These are phyloP conservation scores for Ophiostoma ulmi DNA, from an alignment of 2,329 filamentous ascomycete genomes.

Conservation along the genomic window DNA sequence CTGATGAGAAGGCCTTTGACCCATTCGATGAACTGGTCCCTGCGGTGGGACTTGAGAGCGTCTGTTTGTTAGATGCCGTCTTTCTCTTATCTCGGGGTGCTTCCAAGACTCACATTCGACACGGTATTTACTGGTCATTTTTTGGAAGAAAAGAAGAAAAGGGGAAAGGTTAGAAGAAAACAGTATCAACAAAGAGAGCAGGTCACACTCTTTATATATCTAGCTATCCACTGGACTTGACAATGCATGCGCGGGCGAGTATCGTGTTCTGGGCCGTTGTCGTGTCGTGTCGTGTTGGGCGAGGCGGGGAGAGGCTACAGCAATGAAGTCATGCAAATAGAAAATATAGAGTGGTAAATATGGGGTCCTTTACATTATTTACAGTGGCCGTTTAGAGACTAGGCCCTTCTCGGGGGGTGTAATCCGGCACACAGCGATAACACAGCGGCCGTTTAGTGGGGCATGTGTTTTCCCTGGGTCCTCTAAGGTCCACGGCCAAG, in stretches of 20 bases:
- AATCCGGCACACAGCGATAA: conserved; percentile 1
- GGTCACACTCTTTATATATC: neutral
- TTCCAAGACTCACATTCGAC: conserved; percentile 63
- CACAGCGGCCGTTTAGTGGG: neutral
- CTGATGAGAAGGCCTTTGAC: conserved; percentile 92
- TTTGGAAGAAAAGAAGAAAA: conserved; percentile 2
- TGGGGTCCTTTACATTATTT: conserved; percentile 21
- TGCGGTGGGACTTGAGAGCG: conserved; percentile 73
- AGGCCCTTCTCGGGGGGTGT: conserved; percentile 9
- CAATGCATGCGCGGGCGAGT: neutral
- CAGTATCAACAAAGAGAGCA: neutral
- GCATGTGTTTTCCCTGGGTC: neutral
- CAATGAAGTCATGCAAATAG: conserved; percentile 10
- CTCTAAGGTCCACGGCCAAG: neutral
- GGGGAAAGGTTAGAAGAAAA: neutral
- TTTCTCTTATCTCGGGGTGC: neutral
- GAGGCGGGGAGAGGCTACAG: conserved; percentile 10
- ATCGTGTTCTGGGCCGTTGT: neutral
- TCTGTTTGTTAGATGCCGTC: conserved; percentile 37
- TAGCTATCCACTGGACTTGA: neutral
- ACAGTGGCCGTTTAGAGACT: conserved; percentile 20
- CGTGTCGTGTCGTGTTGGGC: neutral
- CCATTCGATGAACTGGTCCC: conserved; percentile 92
- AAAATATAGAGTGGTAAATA: conserved; percentile 9
- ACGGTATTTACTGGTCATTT: conserved; percentile 60